These are phyloP conservation scores for Paraphaeosphaeria sporulosa DNA, from an alignment of 2,329 filamentous ascomycete genomes.

Conservation along the genomic window DNA sequence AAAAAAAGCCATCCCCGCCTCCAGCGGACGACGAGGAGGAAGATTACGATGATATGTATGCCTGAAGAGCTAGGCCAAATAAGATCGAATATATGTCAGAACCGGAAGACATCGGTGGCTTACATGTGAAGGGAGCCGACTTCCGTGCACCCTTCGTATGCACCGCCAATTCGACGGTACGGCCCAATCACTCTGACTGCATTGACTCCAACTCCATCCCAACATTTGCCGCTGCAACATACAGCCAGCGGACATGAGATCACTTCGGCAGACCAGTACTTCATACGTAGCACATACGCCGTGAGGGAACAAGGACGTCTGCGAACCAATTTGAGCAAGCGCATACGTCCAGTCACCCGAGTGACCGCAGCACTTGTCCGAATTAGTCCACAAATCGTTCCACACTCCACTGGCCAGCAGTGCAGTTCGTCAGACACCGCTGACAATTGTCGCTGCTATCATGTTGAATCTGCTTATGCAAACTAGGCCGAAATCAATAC, in stretches of 20 bases:
- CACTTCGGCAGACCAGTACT: neutral
- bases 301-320: neutral
- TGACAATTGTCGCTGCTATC: neutral
- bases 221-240: neutral
- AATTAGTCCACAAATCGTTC: neutral
- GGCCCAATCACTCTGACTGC: too few relatives aligned
- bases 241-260: neutral
- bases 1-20: slow-evolving; percentile 51
- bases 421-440: neutral
- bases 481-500: neutral
- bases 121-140: neutral
- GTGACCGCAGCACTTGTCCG: neutral
- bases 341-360: neutral
- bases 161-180: neutral
- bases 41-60: slow-evolving; percentile 61
- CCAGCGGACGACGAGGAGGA: slow-evolving; percentile 61
- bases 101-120: neutral
- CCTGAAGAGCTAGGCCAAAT: slow-evolving; percentile 33
- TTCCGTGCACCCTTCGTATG: neutral
- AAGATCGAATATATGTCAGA: neutral
- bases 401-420: neutral
- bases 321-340: neutral
- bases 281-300: neutral
- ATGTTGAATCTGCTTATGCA: neutral
- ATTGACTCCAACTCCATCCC: neutral